These are phyloP conservation scores for Aspergillus saccharolyticus DNA, from an alignment of 495 filamentous ascomycete genomes.

Conservation along the genomic window DNA sequence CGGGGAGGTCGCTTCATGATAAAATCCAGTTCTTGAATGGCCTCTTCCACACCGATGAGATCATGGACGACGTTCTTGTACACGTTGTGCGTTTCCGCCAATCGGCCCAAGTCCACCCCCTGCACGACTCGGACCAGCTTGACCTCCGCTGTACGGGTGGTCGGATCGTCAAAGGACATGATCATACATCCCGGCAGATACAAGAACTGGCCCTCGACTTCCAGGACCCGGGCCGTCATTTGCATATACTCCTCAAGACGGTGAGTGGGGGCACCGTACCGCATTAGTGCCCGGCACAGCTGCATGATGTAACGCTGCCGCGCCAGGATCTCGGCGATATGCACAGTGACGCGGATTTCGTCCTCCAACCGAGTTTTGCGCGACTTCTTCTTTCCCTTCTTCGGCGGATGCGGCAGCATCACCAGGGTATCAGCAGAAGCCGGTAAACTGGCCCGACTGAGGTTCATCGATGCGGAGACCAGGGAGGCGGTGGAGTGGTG, in stretches of 20 bases:
- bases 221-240: slow-evolving; percentile 82
- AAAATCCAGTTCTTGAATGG: slow-evolving; percentile 62
- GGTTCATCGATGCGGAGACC: slow-evolving; percentile 46
- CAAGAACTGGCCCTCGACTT: slow-evolving; percentile 85
- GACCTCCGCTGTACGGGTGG: slow-evolving; percentile 87
- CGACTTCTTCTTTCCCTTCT: slow-evolving; percentile 27
- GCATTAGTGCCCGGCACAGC: slow-evolving; percentile 83
- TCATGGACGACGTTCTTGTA: slow-evolving; percentile 95
- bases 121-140: slow-evolving; percentile 76
- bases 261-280: slow-evolving; percentile 73
- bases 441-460: slow-evolving; percentile 33
- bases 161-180: slow-evolving; percentile 85
- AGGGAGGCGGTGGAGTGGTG: slow-evolving; percentile 41
- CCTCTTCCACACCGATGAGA: slow-evolving; percentile 78
- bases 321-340: slow-evolving; percentile 80
- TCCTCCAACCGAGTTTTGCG: slow-evolving; percentile 56
- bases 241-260: slow-evolving; percentile 84
- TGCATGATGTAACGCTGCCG: slow-evolving; percentile 84
- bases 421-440: slow-evolving; percentile 26
- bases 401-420: slow-evolving; percentile 25
- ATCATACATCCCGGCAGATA: slow-evolving; percentile 96
- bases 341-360: slow-evolving; percentile 68
- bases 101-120: slow-evolving; percentile 78
- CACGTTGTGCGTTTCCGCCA: slow-evolving; percentile 80
- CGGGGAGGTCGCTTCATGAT: slow-evolving; percentile 62